Evolutionary conservation across 768 basidiomycete species (phyloP).

Genomic region (Podaxis sp.): DNA sequence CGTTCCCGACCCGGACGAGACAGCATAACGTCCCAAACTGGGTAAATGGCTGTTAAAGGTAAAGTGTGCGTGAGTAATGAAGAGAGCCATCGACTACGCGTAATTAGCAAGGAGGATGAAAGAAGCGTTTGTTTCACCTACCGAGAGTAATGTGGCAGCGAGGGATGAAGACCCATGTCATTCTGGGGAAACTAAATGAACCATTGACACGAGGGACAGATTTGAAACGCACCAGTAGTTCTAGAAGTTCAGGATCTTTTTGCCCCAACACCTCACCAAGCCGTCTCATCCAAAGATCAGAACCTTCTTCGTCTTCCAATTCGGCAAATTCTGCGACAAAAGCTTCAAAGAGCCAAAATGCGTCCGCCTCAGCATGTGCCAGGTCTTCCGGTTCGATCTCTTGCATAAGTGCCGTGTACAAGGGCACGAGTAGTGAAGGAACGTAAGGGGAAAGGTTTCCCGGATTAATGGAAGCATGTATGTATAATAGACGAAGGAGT

Average conservation of each 20-base stretch:
- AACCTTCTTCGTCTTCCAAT: slow-evolving; percentile 67
- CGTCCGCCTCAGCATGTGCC: slow-evolving; percentile 74
- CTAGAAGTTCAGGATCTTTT: slow-evolving; percentile 64
- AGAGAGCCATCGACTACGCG: slow-evolving; percentile 68
- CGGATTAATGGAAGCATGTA: slow-evolving; percentile 73
- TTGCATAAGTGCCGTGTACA: slow-evolving; percentile 61
- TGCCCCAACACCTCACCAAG: slow-evolving; percentile 59
- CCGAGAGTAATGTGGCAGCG: slow-evolving; percentile 80
- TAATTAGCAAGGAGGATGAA: slow-evolving; percentile 2
- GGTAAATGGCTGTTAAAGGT: slow-evolving; percentile 57
- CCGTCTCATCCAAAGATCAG: slow-evolving; percentile 59
- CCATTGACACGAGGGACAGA: neutral
- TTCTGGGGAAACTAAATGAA: slow-evolving; percentile 37
- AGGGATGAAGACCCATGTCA: slow-evolving; percentile 65
- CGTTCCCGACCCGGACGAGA: slow-evolving; percentile 55
- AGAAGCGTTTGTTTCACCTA: slow-evolving; percentile 34
- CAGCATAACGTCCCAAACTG: slow-evolving; percentile 74
- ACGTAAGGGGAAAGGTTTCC: slow-evolving; percentile 67
- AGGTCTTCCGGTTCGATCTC: slow-evolving; percentile 63
- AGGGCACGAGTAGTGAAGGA: slow-evolving; percentile 66
- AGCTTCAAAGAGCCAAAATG: slow-evolving; percentile 81
- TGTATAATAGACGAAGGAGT: slow-evolving; percentile 66
- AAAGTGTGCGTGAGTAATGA: slow-evolving; percentile 72
- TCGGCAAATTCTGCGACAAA: slow-evolving; percentile 73
- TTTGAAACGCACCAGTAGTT: slow-evolving; percentile 50